Evolutionary conservation across 2,329 filamentous ascomycete species (phyloP).

Genomic region (Colletotrichum plurivorum): DNA sequence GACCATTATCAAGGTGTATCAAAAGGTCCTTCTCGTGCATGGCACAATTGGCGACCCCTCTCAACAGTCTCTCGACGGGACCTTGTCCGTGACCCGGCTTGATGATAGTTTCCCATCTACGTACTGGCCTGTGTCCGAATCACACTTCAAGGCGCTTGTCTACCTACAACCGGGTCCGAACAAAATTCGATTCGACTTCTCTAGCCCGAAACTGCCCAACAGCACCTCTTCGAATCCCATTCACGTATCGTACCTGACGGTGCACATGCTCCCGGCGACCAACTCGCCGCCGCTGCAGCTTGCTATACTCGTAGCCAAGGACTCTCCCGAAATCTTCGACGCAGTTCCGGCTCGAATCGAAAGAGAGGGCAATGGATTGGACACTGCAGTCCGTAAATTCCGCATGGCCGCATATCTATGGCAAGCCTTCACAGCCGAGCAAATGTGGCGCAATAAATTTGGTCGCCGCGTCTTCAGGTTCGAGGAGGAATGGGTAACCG

Average conservation of each 20-base stretch:
- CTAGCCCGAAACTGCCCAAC: slow-evolving; percentile 83
- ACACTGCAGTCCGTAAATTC: slow-evolving; percentile 89
- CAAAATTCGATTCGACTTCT: slow-evolving; percentile 88
- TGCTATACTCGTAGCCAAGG: slow-evolving; percentile 88
- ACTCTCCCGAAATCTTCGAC: slow-evolving; percentile 90
- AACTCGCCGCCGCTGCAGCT: slow-evolving; percentile 88
- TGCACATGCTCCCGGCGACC: slow-evolving; percentile 88
- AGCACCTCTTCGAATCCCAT: slow-evolving; percentile 76
- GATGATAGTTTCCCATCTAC: slow-evolving; percentile 89
- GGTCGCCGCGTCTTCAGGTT: slow-evolving; percentile 90
- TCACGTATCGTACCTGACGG: slow-evolving; percentile 83
- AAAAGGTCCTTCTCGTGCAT: slow-evolving; percentile 87
- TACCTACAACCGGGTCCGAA: slow-evolving; percentile 95
- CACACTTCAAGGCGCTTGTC: slow-evolving; percentile 91
- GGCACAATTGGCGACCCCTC: slow-evolving; percentile 84
- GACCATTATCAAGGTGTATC: slow-evolving; percentile 77
- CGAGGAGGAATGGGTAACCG: slow-evolving; percentile 94
- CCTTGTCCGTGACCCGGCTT: slow-evolving; percentile 82
- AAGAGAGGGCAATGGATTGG: slow-evolving; percentile 85
- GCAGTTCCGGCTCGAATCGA: slow-evolving; percentile 81
- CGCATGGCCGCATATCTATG: slow-evolving; percentile 96
- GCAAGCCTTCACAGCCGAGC: slow-evolving; percentile 97
- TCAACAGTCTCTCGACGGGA: slow-evolving; percentile 76
- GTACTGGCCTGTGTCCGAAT: slow-evolving; percentile 89
- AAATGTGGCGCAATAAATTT: slow-evolving; percentile 92